Percentiles rank a stretch among this genome's conserved stretches.
phyloP scores from a whole-genome alignment of 1,284 basidiomycete species.

The Calocybe gambosa region DNA sequence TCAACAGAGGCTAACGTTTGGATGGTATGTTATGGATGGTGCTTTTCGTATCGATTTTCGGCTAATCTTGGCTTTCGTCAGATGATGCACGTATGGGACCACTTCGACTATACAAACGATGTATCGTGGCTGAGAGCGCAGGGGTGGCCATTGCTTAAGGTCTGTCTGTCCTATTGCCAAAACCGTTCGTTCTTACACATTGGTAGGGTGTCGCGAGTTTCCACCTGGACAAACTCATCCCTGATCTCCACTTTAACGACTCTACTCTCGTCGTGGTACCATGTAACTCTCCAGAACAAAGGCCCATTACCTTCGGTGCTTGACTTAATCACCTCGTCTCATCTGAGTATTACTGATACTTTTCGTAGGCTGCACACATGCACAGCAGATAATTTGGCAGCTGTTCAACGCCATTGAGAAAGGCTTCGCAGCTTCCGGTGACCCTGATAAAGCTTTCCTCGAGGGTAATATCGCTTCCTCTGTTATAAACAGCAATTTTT shows the following conservation, averaged over 20 bases:
- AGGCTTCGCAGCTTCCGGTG: constrained; percentile 58
- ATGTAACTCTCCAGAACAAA: constrained; percentile 73
- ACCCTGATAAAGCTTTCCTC: constrained; percentile 56
- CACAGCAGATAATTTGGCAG: constrained; percentile 69
- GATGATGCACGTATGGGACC: constrained; percentile 76
- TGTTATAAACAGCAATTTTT: not conserved
- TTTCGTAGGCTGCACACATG: constrained; percentile 58
- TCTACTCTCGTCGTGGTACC: constrained; percentile 61
- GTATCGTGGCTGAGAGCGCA: constrained; percentile 61
- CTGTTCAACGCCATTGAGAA: constrained; percentile 63
- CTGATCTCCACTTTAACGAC: constrained; percentile 61
- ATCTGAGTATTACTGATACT: not conserved
- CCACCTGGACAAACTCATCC: constrained; percentile 64
- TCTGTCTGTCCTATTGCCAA: constrained; percentile 17
- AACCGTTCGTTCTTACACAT: not conserved
- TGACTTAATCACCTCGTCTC: not conserved
- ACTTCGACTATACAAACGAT: constrained; percentile 68
- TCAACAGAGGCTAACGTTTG: constrained; percentile 34
- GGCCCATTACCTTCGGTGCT: constrained; percentile 62
- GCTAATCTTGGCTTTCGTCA: constrained; percentile 19
- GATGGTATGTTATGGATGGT: constrained; percentile 45
- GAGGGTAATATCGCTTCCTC: constrained; percentile 32
- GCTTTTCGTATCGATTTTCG: not conserved
- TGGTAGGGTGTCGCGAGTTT: constrained; percentile 57
- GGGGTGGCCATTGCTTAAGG: constrained; percentile 71